phyloP scores from a whole-genome alignment of 306 rosid species.

The Begonia fuchsioides region DNA sequence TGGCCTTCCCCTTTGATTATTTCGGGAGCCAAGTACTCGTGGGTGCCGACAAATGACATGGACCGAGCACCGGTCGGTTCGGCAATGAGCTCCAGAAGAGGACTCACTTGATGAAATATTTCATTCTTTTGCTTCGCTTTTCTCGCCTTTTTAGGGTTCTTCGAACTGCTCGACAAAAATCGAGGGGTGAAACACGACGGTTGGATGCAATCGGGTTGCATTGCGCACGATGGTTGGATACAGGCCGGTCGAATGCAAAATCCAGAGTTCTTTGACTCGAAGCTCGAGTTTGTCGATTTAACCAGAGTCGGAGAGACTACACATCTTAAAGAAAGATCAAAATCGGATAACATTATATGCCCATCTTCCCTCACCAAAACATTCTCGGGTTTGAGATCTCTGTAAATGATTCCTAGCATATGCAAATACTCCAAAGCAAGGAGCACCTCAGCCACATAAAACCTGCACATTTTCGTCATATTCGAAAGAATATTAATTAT shows the following conservation, averaged over 20 bases:
- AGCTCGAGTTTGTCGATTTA: conserved; percentile 28
- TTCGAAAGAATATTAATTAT: no score
- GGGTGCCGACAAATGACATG: conserved; percentile 17
- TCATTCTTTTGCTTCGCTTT: no score
- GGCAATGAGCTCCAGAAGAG: conserved; percentile 37
- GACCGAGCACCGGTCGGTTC: conserved; percentile 12
- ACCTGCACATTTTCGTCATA: conserved; percentile 27
- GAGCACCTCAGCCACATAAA: conserved; percentile 82
- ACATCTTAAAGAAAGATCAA: no score
- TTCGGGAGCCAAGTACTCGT: conserved; percentile 79
- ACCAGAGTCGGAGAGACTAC: no score
- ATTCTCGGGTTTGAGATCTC: conserved; percentile 83
- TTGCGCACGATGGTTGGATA: no score
- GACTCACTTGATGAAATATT: no score
- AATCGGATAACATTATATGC: no score
- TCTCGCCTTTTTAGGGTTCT: no score
- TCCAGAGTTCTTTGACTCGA: conserved; percentile 27
- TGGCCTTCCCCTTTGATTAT: conserved; percentile 23
- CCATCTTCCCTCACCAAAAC: conserved; percentile 5
- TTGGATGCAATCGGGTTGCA: no score
- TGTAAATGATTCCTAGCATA: conserved; percentile 62
- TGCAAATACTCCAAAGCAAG: conserved; percentile 87
- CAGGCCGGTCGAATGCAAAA: no score
- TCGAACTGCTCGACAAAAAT: conserved; percentile 11
- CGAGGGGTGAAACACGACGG: conserved; percentile 17